Base-by-base conservation (phyloP, 768 basidiomycete genomes). In the Suillus occidentalis region DNA sequence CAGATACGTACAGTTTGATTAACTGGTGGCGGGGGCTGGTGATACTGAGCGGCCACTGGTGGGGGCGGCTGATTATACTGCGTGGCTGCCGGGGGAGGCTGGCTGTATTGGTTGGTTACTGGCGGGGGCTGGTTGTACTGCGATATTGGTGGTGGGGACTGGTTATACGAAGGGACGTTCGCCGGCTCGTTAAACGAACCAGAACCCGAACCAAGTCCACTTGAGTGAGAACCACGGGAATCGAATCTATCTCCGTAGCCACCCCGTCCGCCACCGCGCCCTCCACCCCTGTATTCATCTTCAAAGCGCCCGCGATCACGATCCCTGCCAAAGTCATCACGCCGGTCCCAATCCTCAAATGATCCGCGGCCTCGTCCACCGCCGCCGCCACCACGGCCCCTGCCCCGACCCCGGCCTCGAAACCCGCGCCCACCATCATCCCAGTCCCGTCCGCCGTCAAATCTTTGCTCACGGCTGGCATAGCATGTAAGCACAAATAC, bases 391-490 rank as follows among this genome's bases (percentile, higher is more conserved):
- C 81, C 76, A n/a, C 80, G 76, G 25, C 82, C 76, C 39, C 83
- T 75, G 45, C 84, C 78, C 43, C 82, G 76, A 28, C 71, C 69
- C 34, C 79, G 77, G 7, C 84, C 82, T 25, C 83, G 76, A 40
- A 75, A 76, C 25, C 79, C 75, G 34, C 81, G 71, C 39, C 74
- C 65, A 20, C 73, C 70, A 37, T 77, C 74, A 53, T 87, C 85
- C 80, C 84, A 84, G 20, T 85, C 84, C 49, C 84, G 79, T 28
- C 78, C 76, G 4, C 73, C 75, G 5, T 80, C 81, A 65, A 77
- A 80, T 62, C 69, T 73, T 28, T 73, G 63, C 60, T 77, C 77
- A 53, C 76, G 73, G 18, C 76, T 77, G 25, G 45, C 4, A 2
- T 16, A 10, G 25, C 25, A 65, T 39, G 39, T 72, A 55, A 72